phyloP scores from a whole-genome alignment of 75 land plant species.

The Pinus tabuliformis region DNA sequence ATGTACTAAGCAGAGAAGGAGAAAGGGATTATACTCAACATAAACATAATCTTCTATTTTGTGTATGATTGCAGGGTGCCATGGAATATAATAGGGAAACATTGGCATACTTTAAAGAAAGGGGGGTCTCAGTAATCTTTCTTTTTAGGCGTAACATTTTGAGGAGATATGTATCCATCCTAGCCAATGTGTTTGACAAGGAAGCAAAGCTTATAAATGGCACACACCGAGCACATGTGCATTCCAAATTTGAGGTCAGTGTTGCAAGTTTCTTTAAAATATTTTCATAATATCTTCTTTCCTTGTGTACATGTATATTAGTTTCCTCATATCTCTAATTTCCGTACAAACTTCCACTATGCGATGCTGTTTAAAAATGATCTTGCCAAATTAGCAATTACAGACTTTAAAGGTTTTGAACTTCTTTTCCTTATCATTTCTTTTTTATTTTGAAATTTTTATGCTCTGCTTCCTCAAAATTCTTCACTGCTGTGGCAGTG shows the following conservation, averaged over 20 bases:
- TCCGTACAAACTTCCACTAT: background rate
- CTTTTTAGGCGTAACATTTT: conserved; percentile 34
- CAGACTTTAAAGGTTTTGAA: background rate
- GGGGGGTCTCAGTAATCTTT: conserved; percentile 42
- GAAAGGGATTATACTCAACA: background rate
- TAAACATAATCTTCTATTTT: background rate
- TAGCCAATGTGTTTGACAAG: conserved; percentile 42
- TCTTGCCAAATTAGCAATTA: background rate
- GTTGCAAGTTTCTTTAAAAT: background rate
- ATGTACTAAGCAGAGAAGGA: background rate
- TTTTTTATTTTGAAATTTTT: background rate
- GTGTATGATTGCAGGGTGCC: conserved; percentile 34
- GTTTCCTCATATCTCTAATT: background rate
- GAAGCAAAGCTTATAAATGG: conserved; percentile 33
- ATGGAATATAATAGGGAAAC: conserved; percentile 39
- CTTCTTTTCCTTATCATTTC: background rate
- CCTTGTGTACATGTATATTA: background rate
- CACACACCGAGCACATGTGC: conserved; percentile 44
- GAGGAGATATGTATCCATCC: conserved; percentile 37
- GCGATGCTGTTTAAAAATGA: background rate
- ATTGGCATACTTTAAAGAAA: conserved; percentile 27
- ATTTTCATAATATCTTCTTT: background rate
- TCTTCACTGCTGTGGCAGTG: background rate
- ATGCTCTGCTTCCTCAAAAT: background rate
- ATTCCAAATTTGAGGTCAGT: conserved; percentile 40